Base-by-base conservation (phyloP, 345 rosid species). In the Lepidium africanum region DNA sequence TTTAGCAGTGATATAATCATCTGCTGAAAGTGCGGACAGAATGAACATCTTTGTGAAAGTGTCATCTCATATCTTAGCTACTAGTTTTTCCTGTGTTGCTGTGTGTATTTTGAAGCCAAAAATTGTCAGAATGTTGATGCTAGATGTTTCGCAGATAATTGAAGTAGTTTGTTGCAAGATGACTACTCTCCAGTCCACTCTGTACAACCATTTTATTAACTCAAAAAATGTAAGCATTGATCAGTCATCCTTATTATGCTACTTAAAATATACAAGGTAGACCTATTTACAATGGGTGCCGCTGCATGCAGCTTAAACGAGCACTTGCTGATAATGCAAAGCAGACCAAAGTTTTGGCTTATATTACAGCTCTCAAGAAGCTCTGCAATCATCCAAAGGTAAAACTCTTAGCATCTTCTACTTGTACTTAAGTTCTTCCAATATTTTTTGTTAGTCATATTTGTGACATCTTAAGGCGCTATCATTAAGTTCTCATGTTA, bases 321-420 rank as follows among this genome's bases (percentile, higher is more conserved):
- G 97, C 87, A 62, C 84, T 94, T 43, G 77, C 83, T 27, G 97
- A 88, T 65, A 95, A 89, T 74, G 65, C 80, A 76, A 94, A 91
- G 76, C 83, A 86, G 71, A 83, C 96, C n/a, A 91, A 84, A 84
- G 92, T 94, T 59, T 81, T 94, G 83, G 99, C 97, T 58, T 90
- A 88, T 78, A 91, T 94, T 61, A 94, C 99, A 58, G 97, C 96
- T 75, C 99, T 94, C 50, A 94, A 94, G 84, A 94, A 94, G 90
- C 95, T 94, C 67, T 91, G 99, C 84, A 94, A 94, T 76, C 99
- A 94, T 84, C 99, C 99, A 50, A 94, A 94, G 96, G 99, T 94
- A 71, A 46, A 55, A 36, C 27, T 68, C 57, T n/a, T 14, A 33
- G 38, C 33, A 19, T 53, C 16, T 41, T 67, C 38, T 30, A 56